phyloP scores from a whole-genome alignment of 179 eudicot genomes.

The Patellifolia procumbens region DNA sequence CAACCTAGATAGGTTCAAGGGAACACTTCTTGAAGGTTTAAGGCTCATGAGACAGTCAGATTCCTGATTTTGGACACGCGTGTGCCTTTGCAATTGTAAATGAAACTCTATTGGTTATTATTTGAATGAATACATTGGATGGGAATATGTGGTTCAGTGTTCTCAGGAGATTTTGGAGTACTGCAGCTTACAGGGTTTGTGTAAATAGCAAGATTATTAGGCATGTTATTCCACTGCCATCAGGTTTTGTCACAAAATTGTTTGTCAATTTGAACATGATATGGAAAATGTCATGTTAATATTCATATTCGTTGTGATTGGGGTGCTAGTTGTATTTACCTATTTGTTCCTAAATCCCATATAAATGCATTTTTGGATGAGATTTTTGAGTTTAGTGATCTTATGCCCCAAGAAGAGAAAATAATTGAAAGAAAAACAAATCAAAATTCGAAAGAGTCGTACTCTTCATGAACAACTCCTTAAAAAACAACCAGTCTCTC shows the following conservation, averaged over 20 bases:
- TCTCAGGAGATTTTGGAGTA: constrained; percentile 11
- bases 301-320: too few relatives aligned
- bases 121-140: neutral
- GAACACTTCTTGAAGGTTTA: constrained; percentile 43
- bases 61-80: constrained; percentile 10
- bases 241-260: neutral
- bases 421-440: too few relatives aligned
- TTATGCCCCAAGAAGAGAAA: too few relatives aligned
- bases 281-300: too few relatives aligned
- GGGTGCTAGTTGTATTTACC: too few relatives aligned
- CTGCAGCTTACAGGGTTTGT: neutral
- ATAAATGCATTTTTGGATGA: too few relatives aligned
- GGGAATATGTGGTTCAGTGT: neutral
- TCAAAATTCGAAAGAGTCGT: too few relatives aligned
- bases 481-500: too few relatives aligned
- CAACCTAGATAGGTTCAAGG: constrained; percentile 44
- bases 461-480: too few relatives aligned
- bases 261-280: too few relatives aligned
- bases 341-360: too few relatives aligned
- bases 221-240: constrained; percentile 6
- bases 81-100: constrained; percentile 16
- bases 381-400: too few relatives aligned
- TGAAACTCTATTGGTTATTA: constrained; percentile 9
- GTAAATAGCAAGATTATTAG: constrained; percentile 15
- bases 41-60: constrained; percentile 24